A percentile compares a stretch with the other conserved stretches of the same genome.
Evolutionary conservation across 1,284 basidiomycete species (phyloP).

Genomic region (Kwoniella shivajii): DNA sequence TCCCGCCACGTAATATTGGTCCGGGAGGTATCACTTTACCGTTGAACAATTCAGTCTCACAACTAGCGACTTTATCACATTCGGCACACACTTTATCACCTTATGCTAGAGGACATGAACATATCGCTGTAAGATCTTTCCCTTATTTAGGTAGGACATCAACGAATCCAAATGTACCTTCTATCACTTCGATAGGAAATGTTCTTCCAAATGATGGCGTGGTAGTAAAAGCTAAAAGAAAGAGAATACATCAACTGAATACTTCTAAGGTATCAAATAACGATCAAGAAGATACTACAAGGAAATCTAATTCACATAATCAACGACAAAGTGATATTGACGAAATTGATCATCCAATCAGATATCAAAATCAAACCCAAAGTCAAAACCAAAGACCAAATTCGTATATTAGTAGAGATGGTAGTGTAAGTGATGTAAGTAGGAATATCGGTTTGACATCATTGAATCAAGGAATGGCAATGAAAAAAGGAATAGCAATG

Average conservation of each 20-base stretch:
- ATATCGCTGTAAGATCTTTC: constrained; percentile 85
- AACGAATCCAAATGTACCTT: not conserved
- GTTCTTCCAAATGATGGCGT: constrained; percentile 24
- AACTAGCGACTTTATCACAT: constrained; percentile 77
- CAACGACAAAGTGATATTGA: not conserved
- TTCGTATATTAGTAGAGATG: not conserved
- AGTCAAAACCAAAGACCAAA: not conserved
- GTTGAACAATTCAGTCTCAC: constrained; percentile 74
- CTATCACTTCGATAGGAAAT: constrained; percentile 22
- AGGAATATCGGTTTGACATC: too few relatives aligned
- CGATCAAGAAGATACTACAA: not conserved
- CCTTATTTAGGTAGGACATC: constrained; percentile 59
- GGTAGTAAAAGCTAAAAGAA: constrained; percentile 69
- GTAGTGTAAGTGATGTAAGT: not conserved
- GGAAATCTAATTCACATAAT: not conserved
- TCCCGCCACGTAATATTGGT: constrained; percentile 35
- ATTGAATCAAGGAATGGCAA: too few relatives aligned
- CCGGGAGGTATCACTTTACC: constrained; percentile 65
- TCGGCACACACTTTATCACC: constrained; percentile 90
- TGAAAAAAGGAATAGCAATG: too few relatives aligned
- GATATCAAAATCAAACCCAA: not conserved
- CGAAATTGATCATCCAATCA: not conserved
- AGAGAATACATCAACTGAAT: constrained; percentile 67
- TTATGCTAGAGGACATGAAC: constrained; percentile 81
- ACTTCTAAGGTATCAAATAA: constrained; percentile 12